Percentiles rank a stretch among this genome's conserved stretches.
Conservation (phyloP, 805 yeast genomes). For the Saccharomycopsis schoenii region DNA sequence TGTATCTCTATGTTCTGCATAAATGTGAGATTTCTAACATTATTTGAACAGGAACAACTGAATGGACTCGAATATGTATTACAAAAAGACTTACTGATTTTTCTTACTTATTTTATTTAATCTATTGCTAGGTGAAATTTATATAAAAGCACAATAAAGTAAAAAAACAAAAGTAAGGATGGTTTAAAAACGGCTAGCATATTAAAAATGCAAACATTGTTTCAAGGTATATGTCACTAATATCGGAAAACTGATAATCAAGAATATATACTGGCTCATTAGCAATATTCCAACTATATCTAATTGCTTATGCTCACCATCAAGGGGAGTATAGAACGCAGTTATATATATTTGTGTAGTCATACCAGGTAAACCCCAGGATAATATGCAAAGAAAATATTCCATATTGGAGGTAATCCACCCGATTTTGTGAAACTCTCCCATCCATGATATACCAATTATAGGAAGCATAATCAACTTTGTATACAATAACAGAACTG, state of each 20-base stretch:
- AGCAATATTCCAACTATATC: slow-evolving; percentile 75
- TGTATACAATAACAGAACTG: slow-evolving; percentile 44
- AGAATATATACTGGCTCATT: slow-evolving; percentile 56
- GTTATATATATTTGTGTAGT: slow-evolving; percentile 83
- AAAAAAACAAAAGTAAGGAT: too few species aligned
- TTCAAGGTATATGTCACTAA: slow-evolving; percentile 13
- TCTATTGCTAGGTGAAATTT: too few species aligned
- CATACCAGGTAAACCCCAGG: slow-evolving; percentile 81
- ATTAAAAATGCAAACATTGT: slow-evolving; percentile 2
- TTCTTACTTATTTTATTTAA: too few species aligned
- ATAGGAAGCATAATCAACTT: slow-evolving; percentile 71
- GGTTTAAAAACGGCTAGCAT: background rate
- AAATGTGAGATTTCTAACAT: too few species aligned
- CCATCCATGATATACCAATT: slow-evolving; percentile 58
- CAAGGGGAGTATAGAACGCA: slow-evolving; percentile 73
- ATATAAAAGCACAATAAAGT: too few species aligned
- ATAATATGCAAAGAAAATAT: slow-evolving; percentile 63
- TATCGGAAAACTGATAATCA: slow-evolving; percentile 17
- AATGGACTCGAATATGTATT: too few species aligned
- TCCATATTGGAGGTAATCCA: slow-evolving; percentile 40
- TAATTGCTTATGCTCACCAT: slow-evolving; percentile 42
- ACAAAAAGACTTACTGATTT: too few species aligned
- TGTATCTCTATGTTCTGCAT: too few species aligned
- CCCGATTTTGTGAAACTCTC: slow-evolving; percentile 57
- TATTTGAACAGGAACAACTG: too few species aligned